Conservation (phyloP, 1,284 basidiomycete species). For the Fomitopsis betulina region DNA sequence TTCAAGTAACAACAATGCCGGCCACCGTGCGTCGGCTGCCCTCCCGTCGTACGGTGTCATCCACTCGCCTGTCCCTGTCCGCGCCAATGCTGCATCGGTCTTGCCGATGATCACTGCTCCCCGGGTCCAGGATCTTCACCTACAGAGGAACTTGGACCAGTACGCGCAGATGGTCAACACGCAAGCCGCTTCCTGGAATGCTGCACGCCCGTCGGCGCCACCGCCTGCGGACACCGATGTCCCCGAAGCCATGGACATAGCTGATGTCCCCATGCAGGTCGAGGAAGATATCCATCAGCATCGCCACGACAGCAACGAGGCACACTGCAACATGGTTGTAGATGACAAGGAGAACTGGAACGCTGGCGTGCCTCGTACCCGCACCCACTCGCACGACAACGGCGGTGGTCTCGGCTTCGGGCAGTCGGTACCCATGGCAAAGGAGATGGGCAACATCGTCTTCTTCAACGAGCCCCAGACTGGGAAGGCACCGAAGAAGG, state of each 20-base stretch:
- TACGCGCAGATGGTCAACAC: constrained; percentile 40
- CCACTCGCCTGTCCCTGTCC: constrained; percentile 19
- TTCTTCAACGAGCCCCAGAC: constrained; percentile 27
- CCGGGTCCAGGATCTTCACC: constrained; percentile 33
- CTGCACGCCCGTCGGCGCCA: neutral
- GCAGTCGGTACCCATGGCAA: constrained; percentile 34
- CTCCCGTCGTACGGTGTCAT: constrained; percentile 13
- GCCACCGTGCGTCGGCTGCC: constrained; percentile 1
- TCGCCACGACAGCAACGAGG: constrained; percentile 7
- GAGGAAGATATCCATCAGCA: constrained; percentile 4
- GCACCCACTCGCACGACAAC: constrained; percentile 10
- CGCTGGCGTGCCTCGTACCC: neutral
- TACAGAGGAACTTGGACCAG: constrained; percentile 40
- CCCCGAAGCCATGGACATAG: neutral
- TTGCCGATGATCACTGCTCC: constrained; percentile 33
- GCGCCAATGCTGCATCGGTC: constrained; percentile 13
- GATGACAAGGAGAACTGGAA: constrained; percentile 51
- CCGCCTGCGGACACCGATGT: neutral
- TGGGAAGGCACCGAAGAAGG: constrained; percentile 33
- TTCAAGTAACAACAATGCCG: neutral
- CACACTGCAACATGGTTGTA: neutral
- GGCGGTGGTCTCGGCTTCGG: constrained; percentile 40
- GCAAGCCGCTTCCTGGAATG: constrained; percentile 25
- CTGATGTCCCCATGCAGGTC: neutral
- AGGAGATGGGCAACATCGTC: constrained; percentile 46